Evolutionary conservation across 129 eudicot genomes (phyloP).

Genomic region (Helianthus annuus): HanXRQr2.0-SUNRISE NC_035446.2:119817427-119817926

Average conservation of each 20-base stretch:
- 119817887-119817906: too few species aligned
- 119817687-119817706: not conserved
- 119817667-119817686: not conserved
- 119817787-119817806: too few species aligned
- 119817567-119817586: conserved; percentile 34
- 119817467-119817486: conserved; percentile 20
- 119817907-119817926: too few species aligned
- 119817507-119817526: conserved; percentile 21
- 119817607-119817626: conserved; percentile 15
- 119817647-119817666: not conserved
- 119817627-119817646: not conserved
- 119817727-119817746: too few species aligned
- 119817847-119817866: too few species aligned
- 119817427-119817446: conserved; percentile 16
- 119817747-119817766: too few species aligned
- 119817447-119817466: conserved; percentile 18
- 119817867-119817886: too few species aligned
- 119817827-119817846: too few species aligned
- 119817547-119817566: conserved; percentile 31
- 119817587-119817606: conserved; percentile 35
- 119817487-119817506: conserved; percentile 17
- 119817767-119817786: too few species aligned
- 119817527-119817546: conserved; percentile 25
- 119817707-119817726: not conserved
- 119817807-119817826: too few species aligned